Base-by-base conservation (phyloP, 108 stramenopile genomes). In the Pseudonitzschia delicatissima region DNA sequence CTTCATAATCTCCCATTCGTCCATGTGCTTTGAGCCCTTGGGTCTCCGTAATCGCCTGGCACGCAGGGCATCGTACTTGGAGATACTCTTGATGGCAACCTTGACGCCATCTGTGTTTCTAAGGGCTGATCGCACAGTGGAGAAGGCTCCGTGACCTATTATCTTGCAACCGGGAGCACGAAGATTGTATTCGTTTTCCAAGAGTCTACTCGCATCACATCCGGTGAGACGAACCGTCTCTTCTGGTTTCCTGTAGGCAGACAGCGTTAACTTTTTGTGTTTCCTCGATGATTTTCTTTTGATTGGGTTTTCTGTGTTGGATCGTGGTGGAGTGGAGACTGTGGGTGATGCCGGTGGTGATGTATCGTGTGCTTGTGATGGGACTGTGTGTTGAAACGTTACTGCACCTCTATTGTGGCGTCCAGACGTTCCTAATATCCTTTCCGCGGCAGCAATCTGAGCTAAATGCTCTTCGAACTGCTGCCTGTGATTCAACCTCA, bases 51-150 rank as follows among this genome's bases (percentile, higher is more conserved):
- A 64, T 33, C 82, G 68, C 62, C 82, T 81, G 25, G 89, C 69
- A 63, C 90, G 71, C n/a, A 94, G 58, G 5, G 85, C 87, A 66
- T 91, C 87, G 61, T 87, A 86, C 76, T 95, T 95, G 71, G 87
- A 79, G 53, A 95, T 84, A 27, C 79, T 89, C 57, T 95, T 95
- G 59, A 95, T 82, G 17, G 93, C 93, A 55, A 94, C 88, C 29
- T 74, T 69, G 11, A 28, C 45, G 8, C 76, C 78, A 42, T 86
- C 77, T 2, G 62, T 49, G 0, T 68, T 68, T 29, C 82, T 83
- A 52, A 77, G 52, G 26, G 90, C 91, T 52, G 62, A 70, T 32
- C 69, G 63, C 13, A 89, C 93, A 18, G 90, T 94, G 26, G 82
- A 82, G 29, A 84, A 87, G 48, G 90, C 90, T 33, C 93, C 93